Percentiles rank a stretch among this genome's conserved stretches.
phyloP scores from a whole-genome alignment of 768 basidiomycete species.

The Boletus coccyginus region DNA sequence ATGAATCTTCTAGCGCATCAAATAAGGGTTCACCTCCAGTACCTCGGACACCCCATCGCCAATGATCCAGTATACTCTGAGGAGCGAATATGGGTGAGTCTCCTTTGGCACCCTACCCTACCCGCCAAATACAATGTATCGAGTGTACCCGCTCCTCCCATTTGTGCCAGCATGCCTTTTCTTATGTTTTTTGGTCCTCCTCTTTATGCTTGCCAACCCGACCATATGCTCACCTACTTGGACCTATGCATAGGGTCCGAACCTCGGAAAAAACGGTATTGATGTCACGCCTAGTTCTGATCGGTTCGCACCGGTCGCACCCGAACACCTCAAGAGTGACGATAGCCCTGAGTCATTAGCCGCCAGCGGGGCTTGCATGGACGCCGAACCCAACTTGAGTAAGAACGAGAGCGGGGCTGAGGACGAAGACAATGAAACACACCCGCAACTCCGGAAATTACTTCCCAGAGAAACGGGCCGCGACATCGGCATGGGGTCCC shows the following conservation, averaged over 20 bases:
- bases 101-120: not conserved
- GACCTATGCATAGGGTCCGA: constrained; percentile 50
- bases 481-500: constrained; percentile 87
- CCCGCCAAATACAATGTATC: not conserved
- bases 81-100: constrained; percentile 66
- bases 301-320: constrained; percentile 60
- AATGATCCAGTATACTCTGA: constrained; percentile 95
- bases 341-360: constrained; percentile 49
- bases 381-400: not conserved
- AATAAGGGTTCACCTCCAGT: constrained; percentile 95
- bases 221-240: constrained; percentile 1
- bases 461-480: constrained; percentile 83
- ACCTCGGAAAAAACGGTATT: constrained; percentile 76
- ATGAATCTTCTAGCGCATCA: constrained; percentile 72
- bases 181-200: not conserved
- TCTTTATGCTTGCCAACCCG: not conserved
- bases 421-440: not conserved
- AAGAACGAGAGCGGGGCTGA: not conserved
- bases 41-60: constrained; percentile 87
- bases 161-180: not conserved
- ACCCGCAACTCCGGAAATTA: constrained; percentile 40
- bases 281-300: constrained; percentile 68
- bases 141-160: not conserved
- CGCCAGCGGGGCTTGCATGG: not conserved
- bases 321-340: constrained; percentile 32